Conservation (phyloP, 495 filamentous ascomycete species). For the Podospora appendiculata region DNA sequence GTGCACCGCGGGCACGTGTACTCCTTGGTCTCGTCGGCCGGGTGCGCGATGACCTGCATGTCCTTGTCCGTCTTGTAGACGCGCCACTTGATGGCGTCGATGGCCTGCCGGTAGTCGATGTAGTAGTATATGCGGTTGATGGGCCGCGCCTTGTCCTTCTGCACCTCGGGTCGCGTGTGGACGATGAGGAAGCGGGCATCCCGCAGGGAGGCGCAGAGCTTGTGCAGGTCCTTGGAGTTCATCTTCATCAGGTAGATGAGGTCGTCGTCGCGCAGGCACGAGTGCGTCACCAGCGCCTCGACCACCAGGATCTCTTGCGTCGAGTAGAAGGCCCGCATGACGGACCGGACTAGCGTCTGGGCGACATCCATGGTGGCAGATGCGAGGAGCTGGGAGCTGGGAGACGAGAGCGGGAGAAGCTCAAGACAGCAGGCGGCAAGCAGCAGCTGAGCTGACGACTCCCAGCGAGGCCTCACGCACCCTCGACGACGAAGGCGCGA, state of each 20-base stretch:
- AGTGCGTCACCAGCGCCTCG: slow-evolving; percentile 88
- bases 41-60: slow-evolving; percentile 73
- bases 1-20: slow-evolving; percentile 77
- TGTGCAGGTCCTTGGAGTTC: slow-evolving; percentile 82
- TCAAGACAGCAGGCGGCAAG: no score
- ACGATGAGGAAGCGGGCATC: slow-evolving; percentile 82
- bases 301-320: slow-evolving; percentile 82
- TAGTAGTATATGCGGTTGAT: slow-evolving; percentile 89
- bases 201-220: slow-evolving; percentile 70
- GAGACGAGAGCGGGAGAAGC: no score
- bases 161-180: slow-evolving; percentile 71
- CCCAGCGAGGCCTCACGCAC: no score
- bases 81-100: slow-evolving; percentile 95
- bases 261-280: slow-evolving; percentile 79
- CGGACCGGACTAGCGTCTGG: slow-evolving; percentile 77
- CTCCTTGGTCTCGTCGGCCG: slow-evolving; percentile 80
- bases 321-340: slow-evolving; percentile 87
- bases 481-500: no score
- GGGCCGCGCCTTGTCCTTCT: slow-evolving; percentile 72
- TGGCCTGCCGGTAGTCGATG: slow-evolving; percentile 86
- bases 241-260: slow-evolving; percentile 77
- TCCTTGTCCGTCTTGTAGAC: slow-evolving; percentile 75
- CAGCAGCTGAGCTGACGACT: no score
- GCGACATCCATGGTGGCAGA: slow-evolving; percentile 64
- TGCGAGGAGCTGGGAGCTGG: no score